Evolutionary conservation across 306 rosid genomes (phyloP).

Genomic region (Rosa persica): DNA sequence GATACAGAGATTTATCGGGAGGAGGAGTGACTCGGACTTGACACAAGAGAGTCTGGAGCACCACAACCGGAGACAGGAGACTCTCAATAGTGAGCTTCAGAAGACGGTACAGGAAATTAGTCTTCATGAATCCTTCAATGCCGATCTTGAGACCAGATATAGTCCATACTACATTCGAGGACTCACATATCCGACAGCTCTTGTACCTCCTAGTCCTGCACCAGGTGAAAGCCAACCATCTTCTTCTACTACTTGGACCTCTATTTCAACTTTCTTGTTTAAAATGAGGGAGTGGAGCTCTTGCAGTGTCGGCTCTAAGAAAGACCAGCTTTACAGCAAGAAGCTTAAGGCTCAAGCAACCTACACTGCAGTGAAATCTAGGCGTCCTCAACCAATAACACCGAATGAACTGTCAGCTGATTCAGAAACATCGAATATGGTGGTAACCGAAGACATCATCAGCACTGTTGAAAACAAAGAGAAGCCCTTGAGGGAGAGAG

Average conservation of each 20-base stretch:
- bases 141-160: conserved; percentile 1
- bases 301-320: not conserved
- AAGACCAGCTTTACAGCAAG: not conserved
- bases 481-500: conserved; percentile 68
- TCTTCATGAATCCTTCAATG: not conserved
- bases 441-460: not conserved
- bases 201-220: conserved; percentile 7
- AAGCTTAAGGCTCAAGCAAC: not conserved
- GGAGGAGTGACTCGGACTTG: not conserved
- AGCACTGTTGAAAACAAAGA: conserved; percentile 17
- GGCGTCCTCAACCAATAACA: not conserved
- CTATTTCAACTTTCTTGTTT: conserved; percentile 20
- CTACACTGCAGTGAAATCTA: not conserved
- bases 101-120: conserved; percentile 1
- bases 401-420: not conserved
- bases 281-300: conserved; percentile 25
- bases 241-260: not conserved
- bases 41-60: not conserved
- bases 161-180: conserved; percentile 24
- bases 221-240: conserved; percentile 9
- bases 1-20: not conserved
- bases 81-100: not conserved
- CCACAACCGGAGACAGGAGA: conserved; percentile 6
- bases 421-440: conserved; percentile 5
- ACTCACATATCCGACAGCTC: conserved; percentile 8